These are phyloP conservation scores for Fomitiporia mediterranea DNA, from an alignment of 1,284 basidiomycete genomes.

Conservation along the genomic window DNA sequence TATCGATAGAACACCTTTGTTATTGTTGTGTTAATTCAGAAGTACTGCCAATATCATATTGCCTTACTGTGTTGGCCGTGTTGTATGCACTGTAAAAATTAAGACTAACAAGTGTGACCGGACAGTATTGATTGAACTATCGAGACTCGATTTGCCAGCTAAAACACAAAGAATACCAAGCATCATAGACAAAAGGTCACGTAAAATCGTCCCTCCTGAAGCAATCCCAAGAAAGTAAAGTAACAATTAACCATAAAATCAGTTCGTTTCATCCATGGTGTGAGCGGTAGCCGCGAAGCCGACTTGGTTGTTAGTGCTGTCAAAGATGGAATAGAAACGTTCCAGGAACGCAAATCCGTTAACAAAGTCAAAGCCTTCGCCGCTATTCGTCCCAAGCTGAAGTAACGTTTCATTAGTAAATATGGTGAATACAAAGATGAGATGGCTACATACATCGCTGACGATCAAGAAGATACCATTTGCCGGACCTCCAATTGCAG, in stretches of 20 bases:
- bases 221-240: too few relatives aligned
- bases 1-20: too few relatives aligned
- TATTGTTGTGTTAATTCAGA: too few relatives aligned
- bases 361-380: conserved; percentile 21
- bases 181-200: too few relatives aligned
- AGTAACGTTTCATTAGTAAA: background rate
- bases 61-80: too few relatives aligned
- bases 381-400: conserved; percentile 17
- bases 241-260: background rate
- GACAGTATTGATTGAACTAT: too few relatives aligned
- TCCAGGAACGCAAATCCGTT: conserved; percentile 24
- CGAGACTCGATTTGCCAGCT: too few relatives aligned
- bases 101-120: too few relatives aligned
- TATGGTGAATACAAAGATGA: background rate
- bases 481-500: conserved; percentile 21
- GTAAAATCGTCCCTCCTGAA: too few relatives aligned
- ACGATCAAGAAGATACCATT: conserved; percentile 22
- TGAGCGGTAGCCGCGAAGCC: conserved; percentile 23
- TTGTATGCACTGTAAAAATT: too few relatives aligned
- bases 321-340: conserved; percentile 24
- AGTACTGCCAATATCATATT: too few relatives aligned
- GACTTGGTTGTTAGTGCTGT: conserved; percentile 23
- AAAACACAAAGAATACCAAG: too few relatives aligned
- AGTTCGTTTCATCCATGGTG: conserved; percentile 23
- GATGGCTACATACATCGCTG: conserved; percentile 10